Conservation (phyloP, 2,329 filamentous ascomycete genomes). For the Fusarium sp. region DNA sequence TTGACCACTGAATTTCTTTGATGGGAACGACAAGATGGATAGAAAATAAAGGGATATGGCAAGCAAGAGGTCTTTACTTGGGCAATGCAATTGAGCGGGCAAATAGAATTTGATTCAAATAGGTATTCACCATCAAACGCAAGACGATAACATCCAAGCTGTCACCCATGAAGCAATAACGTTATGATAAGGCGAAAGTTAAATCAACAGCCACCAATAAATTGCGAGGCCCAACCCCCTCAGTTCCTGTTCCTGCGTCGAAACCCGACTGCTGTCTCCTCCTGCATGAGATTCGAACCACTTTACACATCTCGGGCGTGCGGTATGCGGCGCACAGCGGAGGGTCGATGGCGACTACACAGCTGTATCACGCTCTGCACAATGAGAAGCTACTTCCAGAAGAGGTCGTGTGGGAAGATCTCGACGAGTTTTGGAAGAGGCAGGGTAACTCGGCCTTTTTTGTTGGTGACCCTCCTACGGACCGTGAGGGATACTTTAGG, state of each 20-base stretch:
- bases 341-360: conserved; percentile 27
- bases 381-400: conserved; percentile 25
- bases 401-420: conserved; percentile 26
- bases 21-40: neutral
- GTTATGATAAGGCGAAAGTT: neutral
- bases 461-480: conserved; percentile 27
- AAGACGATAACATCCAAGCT: neutral
- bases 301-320: conserved; percentile 24
- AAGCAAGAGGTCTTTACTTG: neutral
- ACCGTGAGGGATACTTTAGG: conserved; percentile 36
- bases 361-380: conserved; percentile 42
- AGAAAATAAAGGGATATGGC: neutral
- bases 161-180: neutral
- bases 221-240: neutral
- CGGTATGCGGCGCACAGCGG: conserved; percentile 22
- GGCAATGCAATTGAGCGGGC: neutral
- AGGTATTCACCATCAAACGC: neutral
- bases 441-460: conserved; percentile 40
- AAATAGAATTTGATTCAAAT: neutral
- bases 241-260: conserved; percentile 33
- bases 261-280: conserved; percentile 40
- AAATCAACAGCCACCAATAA: neutral
- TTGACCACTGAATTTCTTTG: neutral
- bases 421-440: conserved; percentile 19
- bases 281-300: conserved; percentile 31